phyloP scores from a whole-genome alignment of 495 filamentous ascomycete species.

The Talaromyces liani region DNA sequence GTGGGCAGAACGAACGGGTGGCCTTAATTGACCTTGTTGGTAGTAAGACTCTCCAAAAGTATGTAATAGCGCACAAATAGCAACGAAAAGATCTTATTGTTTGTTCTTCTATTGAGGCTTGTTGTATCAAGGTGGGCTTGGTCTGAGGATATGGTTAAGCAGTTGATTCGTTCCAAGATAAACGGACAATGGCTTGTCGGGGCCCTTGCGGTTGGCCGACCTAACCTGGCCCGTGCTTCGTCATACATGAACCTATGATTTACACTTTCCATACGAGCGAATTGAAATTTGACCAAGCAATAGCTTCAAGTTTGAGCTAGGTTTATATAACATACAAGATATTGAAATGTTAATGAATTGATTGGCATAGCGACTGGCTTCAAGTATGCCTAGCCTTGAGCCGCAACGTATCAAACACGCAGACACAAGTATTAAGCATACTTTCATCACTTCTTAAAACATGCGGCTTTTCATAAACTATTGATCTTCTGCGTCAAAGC shows the following conservation, averaged over 20 bases:
- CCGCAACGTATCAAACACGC: constrained; percentile 9
- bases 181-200: neutral
- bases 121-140: neutral
- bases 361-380: constrained; percentile 1
- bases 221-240: neutral
- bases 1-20: constrained; percentile 7
- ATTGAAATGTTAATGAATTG: constrained; percentile 3
- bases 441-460: constrained; percentile 6
- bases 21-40: neutral
- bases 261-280: neutral
- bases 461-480: constrained; percentile 7
- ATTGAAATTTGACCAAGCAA: neutral
- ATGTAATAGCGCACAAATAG: neutral
- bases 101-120: neutral
- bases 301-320: neutral
- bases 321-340: neutral
- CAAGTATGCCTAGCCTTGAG: neutral
- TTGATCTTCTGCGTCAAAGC: constrained; percentile 5
- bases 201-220: neutral
- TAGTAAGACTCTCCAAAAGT: neutral
- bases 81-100: neutral
- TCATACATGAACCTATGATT: neutral
- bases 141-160: neutral
- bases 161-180: neutral
- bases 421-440: constrained; percentile 1